Conservation (phyloP, 371 early-diverging fungal genomes). For the Circinella minor region DNA sequence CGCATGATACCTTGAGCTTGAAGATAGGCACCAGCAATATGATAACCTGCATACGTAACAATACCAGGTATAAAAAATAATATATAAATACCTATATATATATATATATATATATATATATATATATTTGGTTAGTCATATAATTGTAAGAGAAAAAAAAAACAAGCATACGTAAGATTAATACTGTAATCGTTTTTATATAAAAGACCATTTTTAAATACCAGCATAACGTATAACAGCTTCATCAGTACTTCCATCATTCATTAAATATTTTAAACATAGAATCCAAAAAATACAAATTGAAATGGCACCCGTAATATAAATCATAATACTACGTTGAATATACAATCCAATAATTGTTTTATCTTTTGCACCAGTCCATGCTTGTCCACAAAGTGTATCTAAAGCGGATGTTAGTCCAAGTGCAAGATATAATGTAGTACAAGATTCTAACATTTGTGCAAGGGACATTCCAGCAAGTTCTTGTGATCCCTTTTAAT, state of each 20-base stretch:
- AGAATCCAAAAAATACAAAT: not conserved
- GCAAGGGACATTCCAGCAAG: conserved; percentile 12
- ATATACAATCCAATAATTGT: conserved; percentile 21
- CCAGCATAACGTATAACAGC: not conserved
- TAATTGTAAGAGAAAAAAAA: too few relatives aligned
- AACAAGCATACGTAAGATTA: too few relatives aligned
- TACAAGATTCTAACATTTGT: conserved; percentile 74
- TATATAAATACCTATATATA: not conserved
- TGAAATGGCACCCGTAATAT: not conserved
- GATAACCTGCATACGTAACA: not conserved
- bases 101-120: not conserved
- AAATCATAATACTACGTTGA: not conserved
- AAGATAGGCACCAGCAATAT: not conserved
- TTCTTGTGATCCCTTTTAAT: conserved; percentile 7
- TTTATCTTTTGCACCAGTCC: conserved; percentile 74
- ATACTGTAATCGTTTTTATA: too few relatives aligned
- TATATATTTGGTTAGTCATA: too few relatives aligned
- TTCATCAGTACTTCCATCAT: not conserved
- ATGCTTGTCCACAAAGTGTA: conserved; percentile 87
- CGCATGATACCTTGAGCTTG: conserved; percentile 6
- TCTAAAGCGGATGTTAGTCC: conserved; percentile 76
- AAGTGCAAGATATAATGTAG: conserved; percentile 44
- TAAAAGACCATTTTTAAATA: not conserved
- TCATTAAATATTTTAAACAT: not conserved
- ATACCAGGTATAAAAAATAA: not conserved